Evolutionary conservation across 78 protist genomes (phyloP).

Genomic region (Planoprotostelium fungivorum): DNA sequence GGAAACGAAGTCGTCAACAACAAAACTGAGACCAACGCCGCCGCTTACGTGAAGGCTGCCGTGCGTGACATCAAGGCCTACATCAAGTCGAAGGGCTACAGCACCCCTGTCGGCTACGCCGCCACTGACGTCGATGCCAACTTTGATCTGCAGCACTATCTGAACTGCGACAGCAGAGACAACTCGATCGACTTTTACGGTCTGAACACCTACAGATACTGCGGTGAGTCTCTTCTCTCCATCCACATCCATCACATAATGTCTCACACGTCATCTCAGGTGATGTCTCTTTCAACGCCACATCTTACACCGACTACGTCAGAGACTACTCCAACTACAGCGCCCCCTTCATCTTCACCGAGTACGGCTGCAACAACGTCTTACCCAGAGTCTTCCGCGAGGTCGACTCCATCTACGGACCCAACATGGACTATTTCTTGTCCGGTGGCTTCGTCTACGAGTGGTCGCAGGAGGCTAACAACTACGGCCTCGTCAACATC

Average conservation of each 20-base stretch:
- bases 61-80: background rate
- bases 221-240: no score
- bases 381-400: background rate
- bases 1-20: background rate
- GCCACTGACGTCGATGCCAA: background rate
- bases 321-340: background rate
- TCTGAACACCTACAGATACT: background rate
- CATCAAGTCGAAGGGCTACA: background rate
- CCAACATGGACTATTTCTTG: background rate
- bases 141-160: background rate
- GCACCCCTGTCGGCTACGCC: background rate
- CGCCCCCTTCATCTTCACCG: background rate
- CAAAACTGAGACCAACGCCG: background rate
- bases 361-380: background rate
- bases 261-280: background rate
- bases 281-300: background rate
- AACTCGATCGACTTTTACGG: background rate
- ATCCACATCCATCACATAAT: background rate
- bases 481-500: background rate
- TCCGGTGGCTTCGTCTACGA: background rate
- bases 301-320: background rate
- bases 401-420: background rate
- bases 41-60: background rate
- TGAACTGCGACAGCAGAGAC: background rate
- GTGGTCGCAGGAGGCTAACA: background rate